Evolutionary conservation across 306 rosid genomes (phyloP).

Genomic region (Dryas alaskensis): DNA sequence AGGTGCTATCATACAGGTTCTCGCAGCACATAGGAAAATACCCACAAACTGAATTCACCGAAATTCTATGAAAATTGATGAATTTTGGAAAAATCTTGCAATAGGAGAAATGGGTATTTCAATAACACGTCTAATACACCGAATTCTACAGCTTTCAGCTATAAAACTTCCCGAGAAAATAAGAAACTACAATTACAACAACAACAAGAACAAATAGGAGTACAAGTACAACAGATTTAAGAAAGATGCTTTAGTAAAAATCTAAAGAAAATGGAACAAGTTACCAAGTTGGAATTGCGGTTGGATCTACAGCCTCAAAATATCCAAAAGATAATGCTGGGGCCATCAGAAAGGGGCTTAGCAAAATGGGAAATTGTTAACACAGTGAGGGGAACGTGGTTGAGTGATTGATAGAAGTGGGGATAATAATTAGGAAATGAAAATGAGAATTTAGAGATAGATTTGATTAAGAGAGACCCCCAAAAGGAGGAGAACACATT

Average conservation of each 20-base stretch:
- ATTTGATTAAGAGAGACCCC: conserved; percentile 26
- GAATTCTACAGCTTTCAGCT: conserved; percentile 4
- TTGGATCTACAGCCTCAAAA: conserved; percentile 31
- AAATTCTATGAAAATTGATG: conserved; percentile 1
- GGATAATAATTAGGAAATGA: background rate
- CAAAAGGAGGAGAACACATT: conserved; percentile 7
- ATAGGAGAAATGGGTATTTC: conserved; percentile 17
- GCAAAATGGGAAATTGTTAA: conserved; percentile 6
- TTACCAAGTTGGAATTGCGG: conserved; percentile 24
- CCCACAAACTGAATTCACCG: conserved; percentile 23
- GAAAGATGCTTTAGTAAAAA: background rate
- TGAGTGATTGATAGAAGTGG: background rate
- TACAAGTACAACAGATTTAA: conserved; percentile 16
- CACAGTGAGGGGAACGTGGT: conserved; percentile 10
- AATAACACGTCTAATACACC: conserved; percentile 1
- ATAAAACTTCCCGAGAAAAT: background rate
- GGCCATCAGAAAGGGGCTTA: background rate
- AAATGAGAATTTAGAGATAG: conserved; percentile 24
- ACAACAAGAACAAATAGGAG: background rate
- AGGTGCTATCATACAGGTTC: background rate
- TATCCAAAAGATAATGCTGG: conserved; percentile 6
- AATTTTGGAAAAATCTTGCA: conserved; percentile 6
- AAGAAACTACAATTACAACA: background rate
- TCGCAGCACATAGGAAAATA: conserved; percentile 5
- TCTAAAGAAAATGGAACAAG: background rate